Evolutionary conservation across 345 rosid species (phyloP), one percentile per base, ranked within the genome.

Genomic region (Carallia pectinifolia): DNA sequence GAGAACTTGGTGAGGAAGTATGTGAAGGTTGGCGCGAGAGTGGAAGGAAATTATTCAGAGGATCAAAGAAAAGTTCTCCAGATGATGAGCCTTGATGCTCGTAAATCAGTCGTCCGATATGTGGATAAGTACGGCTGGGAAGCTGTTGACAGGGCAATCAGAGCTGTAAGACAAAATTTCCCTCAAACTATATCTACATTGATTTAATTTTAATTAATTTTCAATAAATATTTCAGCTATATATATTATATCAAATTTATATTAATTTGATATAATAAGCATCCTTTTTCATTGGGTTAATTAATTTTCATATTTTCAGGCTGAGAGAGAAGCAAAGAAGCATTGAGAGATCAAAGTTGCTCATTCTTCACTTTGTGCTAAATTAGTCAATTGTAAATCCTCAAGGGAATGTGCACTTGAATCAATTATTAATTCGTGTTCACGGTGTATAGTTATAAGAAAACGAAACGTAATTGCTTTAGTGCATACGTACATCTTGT

Each of bases 1-100:
- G 86, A 81, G 58, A 90, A 81, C 18, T 76, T 71, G 27, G 82
- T 91, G 55, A 65, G 94, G 69, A 84, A 82, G 69, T 93, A 93
- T 58, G 87, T 89, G 6, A 86, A 82, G 72, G 69, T 91, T 47
- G 92, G 88, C 17, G 82, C 81, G 61, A 23, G 70, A 29, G 82
- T 81, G 58, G 73, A 78, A 50, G 82, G 78, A 2, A 77, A 61
- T 38, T 88, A 83, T 53, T 62, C 93, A 0, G 87, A 86, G 23
- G 85, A 83, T 4, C 96, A 86, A n/a, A 87, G 74, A 79, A 94
- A 82, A 74, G 79, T 87, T 31, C 84, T 91, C n/a, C 91, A 88
- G 77, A 94, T 94, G 97, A 85, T 90, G 87, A 91, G 90, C 88
- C 86, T 88, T 33, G 97, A 93, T 17, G 92, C 96, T 0, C 77